Percentiles rank a stretch among this genome's conserved stretches.
phyloP scores from a whole-genome alignment of 2,329 filamentous ascomycete species.

The Hymenoscyphus salicellus region DNA sequence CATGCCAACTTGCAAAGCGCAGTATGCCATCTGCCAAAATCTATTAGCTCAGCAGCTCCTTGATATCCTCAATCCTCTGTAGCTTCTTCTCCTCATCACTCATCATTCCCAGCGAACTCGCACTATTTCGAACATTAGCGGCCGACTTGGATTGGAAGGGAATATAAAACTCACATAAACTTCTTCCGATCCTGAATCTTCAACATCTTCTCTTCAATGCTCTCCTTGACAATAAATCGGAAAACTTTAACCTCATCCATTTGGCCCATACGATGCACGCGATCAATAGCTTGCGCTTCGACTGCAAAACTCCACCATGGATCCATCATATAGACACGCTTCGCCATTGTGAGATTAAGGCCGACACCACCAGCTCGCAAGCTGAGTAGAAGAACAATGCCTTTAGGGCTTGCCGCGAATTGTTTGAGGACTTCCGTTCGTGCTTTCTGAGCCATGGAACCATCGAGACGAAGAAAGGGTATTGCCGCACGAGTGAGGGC shows the following conservation, averaged over 20 bases:
- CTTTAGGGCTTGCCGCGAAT: conserved; percentile 62
- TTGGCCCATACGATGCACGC: conserved; percentile 96
- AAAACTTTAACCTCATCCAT: conserved; percentile 79
- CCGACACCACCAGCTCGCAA: conserved; percentile 90
- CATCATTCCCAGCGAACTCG: conserved; percentile 93
- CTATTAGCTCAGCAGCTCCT: conserved; percentile 63
- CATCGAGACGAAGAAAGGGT: conserved; percentile 82
- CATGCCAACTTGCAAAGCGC: not conserved
- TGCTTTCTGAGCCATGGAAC: conserved; percentile 80
- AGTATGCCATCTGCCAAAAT: not conserved
- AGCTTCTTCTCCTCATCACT: conserved; percentile 88
- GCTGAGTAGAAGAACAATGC: conserved; percentile 76
- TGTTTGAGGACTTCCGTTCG: conserved; percentile 73
- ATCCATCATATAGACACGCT: conserved; percentile 97
- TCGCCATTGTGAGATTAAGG: conserved; percentile 85
- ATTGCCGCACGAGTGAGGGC: conserved; percentile 72
- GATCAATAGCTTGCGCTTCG: conserved; percentile 95
- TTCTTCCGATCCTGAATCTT: conserved; percentile 93
- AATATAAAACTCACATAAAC: conserved; percentile 68
- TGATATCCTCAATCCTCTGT: conserved; percentile 89
- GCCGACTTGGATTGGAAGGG: conserved; percentile 8
- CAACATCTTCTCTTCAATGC: conserved; percentile 94
- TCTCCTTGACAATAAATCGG: conserved; percentile 83
- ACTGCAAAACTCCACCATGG: conserved; percentile 99
- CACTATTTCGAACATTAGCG: conserved; percentile 52